A percentile compares a stretch with the other conserved stretches of the same genome.
These are phyloP conservation scores for Xerocomus minutiporus DNA, from an alignment of 1,284 basidiomycete genomes.

Conservation along the genomic window DNA sequence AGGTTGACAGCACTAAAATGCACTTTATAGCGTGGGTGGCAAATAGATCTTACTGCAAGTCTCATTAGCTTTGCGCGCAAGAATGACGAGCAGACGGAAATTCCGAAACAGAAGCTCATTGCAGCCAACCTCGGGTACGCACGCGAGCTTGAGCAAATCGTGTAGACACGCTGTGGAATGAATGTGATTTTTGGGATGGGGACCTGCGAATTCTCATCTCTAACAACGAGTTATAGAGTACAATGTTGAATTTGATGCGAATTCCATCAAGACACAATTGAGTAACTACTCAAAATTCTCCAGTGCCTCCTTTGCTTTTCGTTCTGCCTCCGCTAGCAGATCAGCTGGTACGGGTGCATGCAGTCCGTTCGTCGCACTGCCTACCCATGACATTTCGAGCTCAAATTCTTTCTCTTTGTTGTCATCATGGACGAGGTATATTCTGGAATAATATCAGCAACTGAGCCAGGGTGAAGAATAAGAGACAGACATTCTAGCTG, in stretches of 20 bases:
- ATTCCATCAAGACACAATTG: slow-evolving; percentile 4
- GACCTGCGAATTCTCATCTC: background rate
- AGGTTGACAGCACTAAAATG: background rate
- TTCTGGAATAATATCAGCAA: slow-evolving; percentile 49
- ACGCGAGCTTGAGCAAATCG: slow-evolving; percentile 84
- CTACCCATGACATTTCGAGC: slow-evolving; percentile 96
- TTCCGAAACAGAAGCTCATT: slow-evolving; percentile 79
- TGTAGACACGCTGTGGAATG: slow-evolving; percentile 44
- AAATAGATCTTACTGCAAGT: slow-evolving; percentile 58
- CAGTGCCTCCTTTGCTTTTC: slow-evolving; percentile 83
- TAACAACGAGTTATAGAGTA: slow-evolving; percentile 3
- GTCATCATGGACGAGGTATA: slow-evolving; percentile 97
- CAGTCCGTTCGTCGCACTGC: slow-evolving; percentile 76
- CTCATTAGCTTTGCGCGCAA: slow-evolving; percentile 66
- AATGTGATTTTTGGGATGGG: background rate
- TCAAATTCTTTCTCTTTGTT: slow-evolving; percentile 98
- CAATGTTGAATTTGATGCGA: slow-evolving; percentile 11
- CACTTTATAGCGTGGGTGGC: slow-evolving; percentile 60
- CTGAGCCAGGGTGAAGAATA: background rate
- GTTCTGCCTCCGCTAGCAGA: slow-evolving; percentile 81
- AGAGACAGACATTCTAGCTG: slow-evolving; percentile 84
- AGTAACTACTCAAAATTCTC: slow-evolving; percentile 76
- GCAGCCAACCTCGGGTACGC: slow-evolving; percentile 72
- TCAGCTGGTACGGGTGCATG: slow-evolving; percentile 85
- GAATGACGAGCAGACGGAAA: slow-evolving; percentile 72